Base-by-base conservation (phyloP, 1,284 basidiomycete genomes). In the Hemileia vastatrix region DNA sequence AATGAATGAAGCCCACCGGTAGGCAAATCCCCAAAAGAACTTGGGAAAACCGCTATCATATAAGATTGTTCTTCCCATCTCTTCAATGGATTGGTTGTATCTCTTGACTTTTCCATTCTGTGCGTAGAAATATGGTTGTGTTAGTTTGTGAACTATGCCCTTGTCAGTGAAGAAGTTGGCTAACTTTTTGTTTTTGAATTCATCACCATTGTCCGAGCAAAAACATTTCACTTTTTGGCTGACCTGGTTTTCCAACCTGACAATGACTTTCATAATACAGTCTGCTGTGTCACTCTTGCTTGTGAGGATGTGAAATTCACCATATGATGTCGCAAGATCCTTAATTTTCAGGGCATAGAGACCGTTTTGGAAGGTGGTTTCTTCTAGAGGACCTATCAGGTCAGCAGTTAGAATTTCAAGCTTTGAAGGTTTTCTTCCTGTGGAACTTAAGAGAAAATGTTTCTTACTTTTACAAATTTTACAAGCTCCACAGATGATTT, bases 21-120 rank as follows among this genome's bases (percentile, higher is more conserved):
- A 47, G n/a, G 56, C 45, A 33, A 27, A 48, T n/a, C 43, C 56
- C 56, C 56, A 58, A 11, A 58, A 47, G 4, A 9, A 15, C 23
- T 58, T 47, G 2, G 6, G 19, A 8, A 58, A 44, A 9, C 27
- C n/a, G 9, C 23, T 33, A 18, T 19, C 44, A 18, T 48, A 4
- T 4, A 58, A 24, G 2, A 58, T 8, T 9, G 56, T 58, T 9
- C 47, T 21, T 5, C 56, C 56, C 56, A 58, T 58, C 5, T 50
- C 56, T 8, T 3, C 36, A n/a, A 57, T 47, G 24, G 15, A 45
- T 18, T 19, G 1, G 18, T 52, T 52, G 6, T 6, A 19, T 6
- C 45, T 11, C 21, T 48, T 19, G 9, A 19, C 18, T 11, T 6
- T 18, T 5, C 45, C 45, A 19, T 48, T 48, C 18, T 48, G 45